Percentiles rank a stretch among this genome's conserved stretches.
Conservation (phyloP, 2,329 filamentous ascomycete species). For the Parascedosporium putredinis region DNA sequence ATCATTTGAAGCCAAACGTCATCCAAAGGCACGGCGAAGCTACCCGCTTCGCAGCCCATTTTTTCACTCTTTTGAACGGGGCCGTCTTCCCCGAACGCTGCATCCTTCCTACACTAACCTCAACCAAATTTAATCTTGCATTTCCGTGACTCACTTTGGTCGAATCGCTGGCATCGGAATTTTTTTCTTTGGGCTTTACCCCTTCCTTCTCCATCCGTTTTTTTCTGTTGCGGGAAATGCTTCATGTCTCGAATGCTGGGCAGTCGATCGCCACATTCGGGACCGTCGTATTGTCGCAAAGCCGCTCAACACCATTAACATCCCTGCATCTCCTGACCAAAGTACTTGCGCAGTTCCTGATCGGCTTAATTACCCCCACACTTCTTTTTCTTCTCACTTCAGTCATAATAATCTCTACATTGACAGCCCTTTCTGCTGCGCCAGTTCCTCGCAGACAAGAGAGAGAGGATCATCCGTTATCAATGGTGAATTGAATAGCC, state of each 20-base stretch:
- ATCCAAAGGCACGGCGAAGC: not conserved
- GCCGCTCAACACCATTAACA: constrained; percentile 12
- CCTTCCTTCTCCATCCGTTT: not conserved
- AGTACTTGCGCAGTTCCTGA: too few species aligned
- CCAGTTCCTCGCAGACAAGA: too few species aligned
- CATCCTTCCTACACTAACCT: not conserved
- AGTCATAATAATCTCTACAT: too few species aligned
- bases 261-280: not conserved
- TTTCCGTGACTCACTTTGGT: not conserved
- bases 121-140: constrained; percentile 1
- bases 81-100: not conserved
- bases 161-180: not conserved
- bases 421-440: too few species aligned
- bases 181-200: not conserved
- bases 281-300: not conserved
- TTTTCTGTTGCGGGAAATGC: not conserved
- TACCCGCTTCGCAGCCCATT: not conserved
- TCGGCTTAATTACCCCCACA: too few species aligned
- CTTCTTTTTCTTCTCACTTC: too few species aligned
- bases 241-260: not conserved
- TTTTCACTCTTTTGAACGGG: not conserved
- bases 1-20: not conserved
- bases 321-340: constrained; percentile 7
- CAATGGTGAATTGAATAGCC: too few species aligned
- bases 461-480: too few species aligned